Evolutionary conservation across 225 moss, liverwort and hornwort genomes (phyloP).

Genomic region (Polytrichum commune): DNA sequence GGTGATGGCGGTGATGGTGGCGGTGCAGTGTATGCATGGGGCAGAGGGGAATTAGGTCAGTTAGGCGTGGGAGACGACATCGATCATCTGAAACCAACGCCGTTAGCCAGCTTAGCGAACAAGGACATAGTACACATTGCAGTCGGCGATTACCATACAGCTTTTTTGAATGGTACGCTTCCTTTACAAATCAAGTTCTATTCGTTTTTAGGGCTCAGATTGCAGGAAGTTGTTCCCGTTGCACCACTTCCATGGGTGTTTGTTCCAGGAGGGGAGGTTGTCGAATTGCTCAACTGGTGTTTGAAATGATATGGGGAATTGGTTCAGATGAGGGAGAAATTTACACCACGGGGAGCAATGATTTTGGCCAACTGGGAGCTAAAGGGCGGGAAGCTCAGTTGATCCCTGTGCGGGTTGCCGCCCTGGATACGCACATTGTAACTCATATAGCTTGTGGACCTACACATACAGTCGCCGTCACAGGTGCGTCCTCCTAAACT

Average conservation of each 20-base stretch:
- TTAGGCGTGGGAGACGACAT: constrained; percentile 66
- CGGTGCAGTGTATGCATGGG: constrained; percentile 63
- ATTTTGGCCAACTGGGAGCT: constrained; percentile 67
- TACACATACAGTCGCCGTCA: constrained; percentile 69
- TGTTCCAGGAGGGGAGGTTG: not conserved
- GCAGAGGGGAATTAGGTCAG: constrained; percentile 81
- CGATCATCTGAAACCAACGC: constrained; percentile 46
- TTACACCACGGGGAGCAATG: constrained; percentile 70
- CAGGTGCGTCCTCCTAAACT: constrained; percentile 27
- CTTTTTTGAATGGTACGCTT: constrained; percentile 51
- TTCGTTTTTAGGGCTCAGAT: too few species aligned
- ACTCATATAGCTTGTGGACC: constrained; percentile 71
- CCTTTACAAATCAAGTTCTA: too few species aligned
- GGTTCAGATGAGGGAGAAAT: constrained; percentile 68
- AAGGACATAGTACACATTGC: constrained; percentile 71
- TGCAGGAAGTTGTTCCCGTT: not conserved
- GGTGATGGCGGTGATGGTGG: constrained; percentile 2
- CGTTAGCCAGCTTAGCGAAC: constrained; percentile 33
- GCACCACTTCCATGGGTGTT: not conserved
- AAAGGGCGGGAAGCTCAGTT: constrained; percentile 44
- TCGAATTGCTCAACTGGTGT: not conserved
- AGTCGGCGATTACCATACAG: constrained; percentile 68
- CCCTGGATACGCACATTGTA: constrained; percentile 54
- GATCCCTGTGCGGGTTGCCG: constrained; percentile 59
- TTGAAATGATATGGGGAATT: constrained; percentile 10